Percentiles rank a stretch among this genome's conserved stretches.
These are phyloP conservation scores for Glonium stellatum DNA, from an alignment of 495 filamentous ascomycete species.

Conservation along the genomic window DNA sequence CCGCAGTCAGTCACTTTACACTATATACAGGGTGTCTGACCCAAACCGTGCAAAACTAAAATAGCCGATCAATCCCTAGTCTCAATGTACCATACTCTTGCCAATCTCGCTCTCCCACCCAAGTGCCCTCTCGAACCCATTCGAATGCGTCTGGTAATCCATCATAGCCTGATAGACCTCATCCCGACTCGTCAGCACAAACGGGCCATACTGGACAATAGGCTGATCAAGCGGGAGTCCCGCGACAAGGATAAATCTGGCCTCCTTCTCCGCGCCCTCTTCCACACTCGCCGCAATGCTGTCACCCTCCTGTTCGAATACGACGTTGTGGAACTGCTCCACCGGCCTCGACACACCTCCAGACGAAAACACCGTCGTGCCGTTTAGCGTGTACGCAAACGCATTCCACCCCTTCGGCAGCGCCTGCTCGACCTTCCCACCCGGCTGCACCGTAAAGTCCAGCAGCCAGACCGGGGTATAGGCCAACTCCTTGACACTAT, in stretches of 20 bases:
- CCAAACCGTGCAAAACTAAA: too few species aligned
- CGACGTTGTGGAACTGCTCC: constrained; percentile 75
- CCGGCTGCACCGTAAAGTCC: constrained; percentile 75
- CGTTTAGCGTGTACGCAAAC: constrained; percentile 76
- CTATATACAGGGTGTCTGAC: too few species aligned
- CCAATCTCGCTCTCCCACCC: constrained; percentile 92
- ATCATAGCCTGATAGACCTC: constrained; percentile 85
- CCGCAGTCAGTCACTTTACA: too few species aligned
- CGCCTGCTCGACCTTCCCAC: constrained; percentile 63
- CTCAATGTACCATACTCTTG: constrained; percentile 53
- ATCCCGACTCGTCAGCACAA: constrained; percentile 76
- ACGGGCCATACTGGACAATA: constrained; percentile 93
- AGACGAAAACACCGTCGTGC: constrained; percentile 60
- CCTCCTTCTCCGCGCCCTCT: constrained; percentile 56
- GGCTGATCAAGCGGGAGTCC: constrained; percentile 84
- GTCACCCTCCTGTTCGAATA: constrained; percentile 78
- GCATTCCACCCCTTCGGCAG: constrained; percentile 83
- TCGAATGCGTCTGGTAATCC: constrained; percentile 75
- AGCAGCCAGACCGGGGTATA: constrained; percentile 95
- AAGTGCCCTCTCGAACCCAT: constrained; percentile 83
- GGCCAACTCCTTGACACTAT: constrained; percentile 79
- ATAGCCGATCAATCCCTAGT: too few species aligned
- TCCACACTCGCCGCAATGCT: constrained; percentile 62
- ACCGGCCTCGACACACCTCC: constrained; percentile 50
- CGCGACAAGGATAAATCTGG: constrained; percentile 71